Base-by-base conservation (phyloP, 257 asterid genomes). In the Ophiorrhiza pumila region DNA sequence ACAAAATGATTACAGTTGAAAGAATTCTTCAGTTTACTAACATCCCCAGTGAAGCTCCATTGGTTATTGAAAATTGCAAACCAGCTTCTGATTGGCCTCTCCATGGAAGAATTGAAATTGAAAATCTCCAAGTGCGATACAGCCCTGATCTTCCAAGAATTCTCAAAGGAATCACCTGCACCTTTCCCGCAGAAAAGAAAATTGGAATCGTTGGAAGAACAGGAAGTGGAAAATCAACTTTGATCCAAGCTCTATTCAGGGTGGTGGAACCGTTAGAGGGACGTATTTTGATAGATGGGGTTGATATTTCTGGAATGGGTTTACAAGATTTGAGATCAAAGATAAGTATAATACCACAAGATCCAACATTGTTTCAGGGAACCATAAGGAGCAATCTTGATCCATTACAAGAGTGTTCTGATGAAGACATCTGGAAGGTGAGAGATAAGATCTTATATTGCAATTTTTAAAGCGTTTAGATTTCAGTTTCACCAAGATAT, bases 191-290 rank as follows among this genome's bases (percentile, higher is more conserved):
- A 7, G 83, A 68, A 71, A 90, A 83, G 80, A 90, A 90, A 45
- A 85, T 87, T 1, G 96, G 96, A 7, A 76, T 91, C 9, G 97
- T 90, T 76, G 97, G 97, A 65, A 82, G 95, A 79, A 91, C 97
- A 4, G 97, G 96, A 69, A 86, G 97, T 78, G 97, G 97, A 22
- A 91, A 92, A 60, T 90, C 97, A 31, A 92, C 96, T 60, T 78
- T 92, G 31, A 90, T 92, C 79, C 97, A 90, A 81, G 91, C 97
- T 71, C 87, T 90, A 22, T 92, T 92, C 83, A 79, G 96, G 74
- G 93, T 85, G 0, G 96, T 88, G 34, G 97, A 92, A 78, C 96
- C 92, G 64, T 71, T 86, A 0, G 80, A 79, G 69, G 96, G 96
- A 27, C 81, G 82, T 25, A 90, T 90, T 11, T 6, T 85, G 76